Percentiles rank a stretch among this genome's conserved stretches.
phyloP scores from a whole-genome alignment of 2,329 filamentous ascomycete genomes.

The Fusarium heterosporum region DNA sequence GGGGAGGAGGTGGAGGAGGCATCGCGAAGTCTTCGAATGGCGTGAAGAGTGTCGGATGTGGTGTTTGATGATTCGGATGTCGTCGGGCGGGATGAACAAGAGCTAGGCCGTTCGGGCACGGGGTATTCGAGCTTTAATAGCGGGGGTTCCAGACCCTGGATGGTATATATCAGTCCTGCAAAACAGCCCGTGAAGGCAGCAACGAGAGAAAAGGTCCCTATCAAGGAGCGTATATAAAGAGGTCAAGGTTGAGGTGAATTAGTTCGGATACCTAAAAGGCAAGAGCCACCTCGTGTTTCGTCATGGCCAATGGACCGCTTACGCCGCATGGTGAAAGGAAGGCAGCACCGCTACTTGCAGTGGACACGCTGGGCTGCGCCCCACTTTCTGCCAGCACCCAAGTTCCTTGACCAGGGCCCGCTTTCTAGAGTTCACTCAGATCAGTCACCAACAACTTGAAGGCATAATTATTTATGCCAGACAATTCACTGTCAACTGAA shows the following conservation, averaged over 20 bases:
- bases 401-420: constrained; percentile 9
- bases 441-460: not conserved
- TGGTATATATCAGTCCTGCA: constrained; percentile 12
- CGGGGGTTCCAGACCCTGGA: constrained; percentile 17
- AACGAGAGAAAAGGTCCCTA: constrained; percentile 3
- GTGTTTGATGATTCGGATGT: constrained; percentile 27
- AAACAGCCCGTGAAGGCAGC: not conserved
- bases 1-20: constrained; percentile 74
- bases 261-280: constrained; percentile 27
- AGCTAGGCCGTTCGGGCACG: constrained; percentile 11
- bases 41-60: constrained; percentile 10
- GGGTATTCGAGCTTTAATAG: constrained; percentile 30
- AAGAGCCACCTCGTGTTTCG: constrained; percentile 44
- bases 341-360: constrained; percentile 42
- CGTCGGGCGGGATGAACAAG: constrained; percentile 28
- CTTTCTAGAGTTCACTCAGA: not conserved
- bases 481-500: not conserved
- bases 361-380: constrained; percentile 32
- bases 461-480: not conserved
- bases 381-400: constrained; percentile 37
- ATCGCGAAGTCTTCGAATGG: constrained; percentile 41
- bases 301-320: constrained; percentile 44
- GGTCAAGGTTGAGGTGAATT: constrained; percentile 31
- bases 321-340: constrained; percentile 39
- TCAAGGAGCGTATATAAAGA: constrained; percentile 13